Percentiles rank a stretch among this genome's conserved stretches.
Conservation (phyloP, 768 basidiomycete species). For the Boletus pseudo-olivaceus region DNA sequence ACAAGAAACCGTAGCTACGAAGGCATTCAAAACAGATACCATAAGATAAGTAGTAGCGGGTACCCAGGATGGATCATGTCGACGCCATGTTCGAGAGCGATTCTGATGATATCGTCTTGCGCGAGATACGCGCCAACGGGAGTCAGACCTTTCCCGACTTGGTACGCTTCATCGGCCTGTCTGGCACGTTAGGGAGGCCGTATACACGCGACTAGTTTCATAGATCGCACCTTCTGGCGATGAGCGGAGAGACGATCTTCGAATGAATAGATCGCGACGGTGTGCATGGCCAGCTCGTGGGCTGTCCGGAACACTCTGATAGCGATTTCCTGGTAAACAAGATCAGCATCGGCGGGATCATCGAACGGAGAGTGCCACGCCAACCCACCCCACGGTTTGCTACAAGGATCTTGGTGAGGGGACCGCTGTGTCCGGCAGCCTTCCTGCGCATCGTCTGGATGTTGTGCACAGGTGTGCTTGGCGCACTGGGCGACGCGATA, state of each 20-base stretch:
- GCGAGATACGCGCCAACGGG: constrained; percentile 97
- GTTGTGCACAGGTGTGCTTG: constrained; percentile 83
- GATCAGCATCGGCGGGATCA: not conserved
- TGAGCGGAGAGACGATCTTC: constrained; percentile 97
- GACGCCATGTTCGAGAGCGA: constrained; percentile 96
- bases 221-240: constrained; percentile 83
- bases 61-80: constrained; percentile 99
- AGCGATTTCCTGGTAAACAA: constrained; percentile 80
- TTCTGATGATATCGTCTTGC: constrained; percentile 94
- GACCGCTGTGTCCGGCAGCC: constrained; percentile 86
- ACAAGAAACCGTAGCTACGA: constrained; percentile 90
- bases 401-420: constrained; percentile 87
- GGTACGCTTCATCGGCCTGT: constrained; percentile 97
- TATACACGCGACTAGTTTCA: constrained; percentile 28
- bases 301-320: constrained; percentile 98
- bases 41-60: constrained; percentile 13
- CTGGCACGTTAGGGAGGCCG: constrained; percentile 7
- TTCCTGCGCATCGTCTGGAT: constrained; percentile 90
- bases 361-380: constrained; percentile 4
- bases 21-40: constrained; percentile 2
- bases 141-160: constrained; percentile 93
- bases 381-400: constrained; percentile 83
- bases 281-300: constrained; percentile 98
- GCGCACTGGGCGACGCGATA: constrained; percentile 68
- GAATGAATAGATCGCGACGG: constrained; percentile 96